Base-by-base conservation (phyloP, 805 yeast species). In the Metschnikowia lochheadii region DNA sequence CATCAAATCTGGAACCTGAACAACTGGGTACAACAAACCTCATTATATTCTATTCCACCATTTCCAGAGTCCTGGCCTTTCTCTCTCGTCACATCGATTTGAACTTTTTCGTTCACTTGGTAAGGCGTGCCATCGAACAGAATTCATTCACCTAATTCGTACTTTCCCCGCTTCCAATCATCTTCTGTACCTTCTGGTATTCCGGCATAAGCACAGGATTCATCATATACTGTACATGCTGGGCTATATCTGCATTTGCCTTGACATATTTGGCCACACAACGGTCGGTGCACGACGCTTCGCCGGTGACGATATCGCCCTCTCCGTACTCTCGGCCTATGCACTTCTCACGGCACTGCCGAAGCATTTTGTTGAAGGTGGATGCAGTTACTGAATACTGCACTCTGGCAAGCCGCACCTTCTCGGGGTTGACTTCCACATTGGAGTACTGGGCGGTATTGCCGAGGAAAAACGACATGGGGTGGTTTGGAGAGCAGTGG, bases 271-370 rank as follows among this genome's bases (percentile, higher is more conserved):
- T 91, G 55, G 82, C 69, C 40, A 87, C 92, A 70, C 98, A 91
- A 53, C 97, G 74, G 65, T 90, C 96, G 10, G 88, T 70, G 65
- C 97, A 92, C 41, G 81, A 77, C 52, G 76, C 68, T 64, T 91
- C 97, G 35, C 96, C 97, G 61, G 90, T 89, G 56, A 81, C 83
- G 49, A 91, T 72, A 23, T 92, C 97, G 8, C 80, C 77, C 60
- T 92, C 98, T 14, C 89, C 88, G 68, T 87, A 91, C 56, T 85
- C 87, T n/a, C 76, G 80, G n/a, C 86, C 84, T 38, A 94, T 78
- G 68, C 99, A 94, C 67, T 94, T 94, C 51, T 67, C 60, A 18
- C 78, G 74, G 66, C 98, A 92, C 3, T 78, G 75, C 34, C 72
- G 66, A 34, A 87, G 72, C 56, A 91, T 75, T 40, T 79, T 75